Conservation (phyloP, 331 rosid genomes). For the Pyrus hybrid region DNA sequence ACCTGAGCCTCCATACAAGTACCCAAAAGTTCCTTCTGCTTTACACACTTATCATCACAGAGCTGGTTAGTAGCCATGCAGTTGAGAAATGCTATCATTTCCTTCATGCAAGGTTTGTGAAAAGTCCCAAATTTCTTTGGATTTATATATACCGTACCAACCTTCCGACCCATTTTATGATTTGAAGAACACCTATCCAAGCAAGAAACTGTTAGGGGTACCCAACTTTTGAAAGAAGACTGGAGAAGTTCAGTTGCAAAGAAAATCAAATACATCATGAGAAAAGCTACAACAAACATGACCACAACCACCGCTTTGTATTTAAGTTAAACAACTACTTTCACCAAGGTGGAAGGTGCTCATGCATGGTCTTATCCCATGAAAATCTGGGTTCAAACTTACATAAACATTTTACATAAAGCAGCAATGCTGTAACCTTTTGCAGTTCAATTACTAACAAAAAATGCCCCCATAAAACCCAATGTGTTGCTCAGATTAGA, state of each 20-base stretch:
- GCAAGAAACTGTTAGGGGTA: slow-evolving; percentile 3
- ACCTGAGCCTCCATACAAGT: slow-evolving; percentile 75
- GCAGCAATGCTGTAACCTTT: not conserved
- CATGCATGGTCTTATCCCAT: not conserved
- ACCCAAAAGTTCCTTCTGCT: slow-evolving; percentile 51
- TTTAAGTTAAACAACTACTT: not conserved
- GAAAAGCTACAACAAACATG: not conserved
- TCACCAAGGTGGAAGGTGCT: not conserved
- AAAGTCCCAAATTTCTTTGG: slow-evolving; percentile 69
- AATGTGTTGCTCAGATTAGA: not conserved
- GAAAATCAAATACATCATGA: not conserved
- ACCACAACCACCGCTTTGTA: not conserved
- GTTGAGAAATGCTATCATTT: slow-evolving; percentile 63
- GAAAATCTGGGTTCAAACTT: not conserved
- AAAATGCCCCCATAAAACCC: not conserved
- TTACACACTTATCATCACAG: slow-evolving; percentile 30
- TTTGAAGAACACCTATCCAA: slow-evolving; percentile 6
- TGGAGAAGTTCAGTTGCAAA: not conserved
- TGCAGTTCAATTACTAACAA: not conserved
- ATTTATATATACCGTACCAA: slow-evolving; percentile 50
- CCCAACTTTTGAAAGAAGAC: not conserved
- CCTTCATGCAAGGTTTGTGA: slow-evolving; percentile 89
- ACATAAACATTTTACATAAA: not conserved
- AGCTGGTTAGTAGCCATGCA: slow-evolving; percentile 47
- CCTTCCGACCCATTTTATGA: slow-evolving; percentile 71